Conservation (phyloP, 371 early-diverging fungal genomes). For the Mortierella sp. region DNA sequence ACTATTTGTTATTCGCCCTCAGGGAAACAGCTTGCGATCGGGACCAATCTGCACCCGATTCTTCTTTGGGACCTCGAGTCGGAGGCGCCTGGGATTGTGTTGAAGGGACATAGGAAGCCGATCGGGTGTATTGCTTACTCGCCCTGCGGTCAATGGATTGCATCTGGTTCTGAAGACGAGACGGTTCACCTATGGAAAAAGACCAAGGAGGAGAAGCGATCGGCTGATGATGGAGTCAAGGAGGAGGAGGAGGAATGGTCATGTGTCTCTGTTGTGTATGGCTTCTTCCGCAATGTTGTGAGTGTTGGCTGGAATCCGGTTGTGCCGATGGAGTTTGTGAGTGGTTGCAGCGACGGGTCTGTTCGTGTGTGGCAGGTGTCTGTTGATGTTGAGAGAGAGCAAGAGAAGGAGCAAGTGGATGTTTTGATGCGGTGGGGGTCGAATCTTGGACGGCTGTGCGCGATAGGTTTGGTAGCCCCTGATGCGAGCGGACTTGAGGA, state of each 20-base stretch:
- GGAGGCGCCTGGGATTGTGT: not conserved
- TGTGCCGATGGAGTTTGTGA: not conserved
- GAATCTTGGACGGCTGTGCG: not conserved
- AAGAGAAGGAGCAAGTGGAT: not conserved
- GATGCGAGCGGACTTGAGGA: not conserved
- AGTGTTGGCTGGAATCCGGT: not conserved
- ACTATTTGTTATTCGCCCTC: not conserved
- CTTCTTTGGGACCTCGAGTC: not conserved
- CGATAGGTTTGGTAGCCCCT: not conserved
- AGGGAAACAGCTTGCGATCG: not conserved
- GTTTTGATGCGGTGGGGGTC: not conserved
- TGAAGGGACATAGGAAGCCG: not conserved
- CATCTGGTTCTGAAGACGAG: not conserved
- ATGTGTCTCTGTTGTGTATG: not conserved
- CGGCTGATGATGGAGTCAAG: not conserved
- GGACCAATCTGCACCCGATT: not conserved
- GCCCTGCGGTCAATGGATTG: not conserved
- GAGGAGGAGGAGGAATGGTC: not conserved
- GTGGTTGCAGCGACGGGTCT: not conserved
- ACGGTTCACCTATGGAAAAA: slow-evolving; percentile 6
- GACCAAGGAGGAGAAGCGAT: not conserved
- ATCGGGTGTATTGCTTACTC: not conserved
- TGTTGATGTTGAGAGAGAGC: not conserved
- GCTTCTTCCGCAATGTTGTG: not conserved
- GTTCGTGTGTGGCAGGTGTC: not conserved